Conservation (phyloP, 768 basidiomycete genomes). For the Lactarius deliciosus region DNA sequence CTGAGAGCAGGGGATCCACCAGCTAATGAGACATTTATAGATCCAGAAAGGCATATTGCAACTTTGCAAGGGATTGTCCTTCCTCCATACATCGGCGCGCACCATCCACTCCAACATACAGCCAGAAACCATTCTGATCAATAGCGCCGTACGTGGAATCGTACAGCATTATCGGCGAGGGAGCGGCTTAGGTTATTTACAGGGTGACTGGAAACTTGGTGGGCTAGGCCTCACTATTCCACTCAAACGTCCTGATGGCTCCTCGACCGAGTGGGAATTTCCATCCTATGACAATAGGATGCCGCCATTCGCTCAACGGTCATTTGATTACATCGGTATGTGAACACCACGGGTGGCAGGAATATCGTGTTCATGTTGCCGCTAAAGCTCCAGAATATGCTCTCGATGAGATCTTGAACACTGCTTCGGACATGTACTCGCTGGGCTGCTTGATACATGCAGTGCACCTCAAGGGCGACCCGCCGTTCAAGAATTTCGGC, state of each 20-base stretch:
- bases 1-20: slow-evolving; percentile 7
- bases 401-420: slow-evolving; percentile 81
- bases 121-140: slow-evolving; percentile 86
- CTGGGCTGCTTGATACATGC: slow-evolving; percentile 90
- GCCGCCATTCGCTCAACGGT: slow-evolving; percentile 81
- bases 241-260: slow-evolving; percentile 63
- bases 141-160: slow-evolving; percentile 67
- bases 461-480: slow-evolving; percentile 83
- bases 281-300: slow-evolving; percentile 82
- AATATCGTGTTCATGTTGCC: not conserved
- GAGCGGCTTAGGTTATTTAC: slow-evolving; percentile 8
- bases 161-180: slow-evolving; percentile 11
- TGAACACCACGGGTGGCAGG: not conserved
- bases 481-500: slow-evolving; percentile 86
- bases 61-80: slow-evolving; percentile 84
- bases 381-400: slow-evolving; percentile 90
- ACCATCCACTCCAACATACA: slow-evolving; percentile 90
- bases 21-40: slow-evolving; percentile 40
- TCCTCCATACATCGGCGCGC: slow-evolving; percentile 89
- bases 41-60: slow-evolving; percentile 97
- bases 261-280: slow-evolving; percentile 83
- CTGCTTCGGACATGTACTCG: slow-evolving; percentile 91
- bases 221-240: slow-evolving; percentile 88
- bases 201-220: slow-evolving; percentile 99
- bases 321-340: slow-evolving; percentile 92